phyloP scores from a whole-genome alignment of 2,329 filamentous ascomycete species.

The Eutypella sp. region DNA sequence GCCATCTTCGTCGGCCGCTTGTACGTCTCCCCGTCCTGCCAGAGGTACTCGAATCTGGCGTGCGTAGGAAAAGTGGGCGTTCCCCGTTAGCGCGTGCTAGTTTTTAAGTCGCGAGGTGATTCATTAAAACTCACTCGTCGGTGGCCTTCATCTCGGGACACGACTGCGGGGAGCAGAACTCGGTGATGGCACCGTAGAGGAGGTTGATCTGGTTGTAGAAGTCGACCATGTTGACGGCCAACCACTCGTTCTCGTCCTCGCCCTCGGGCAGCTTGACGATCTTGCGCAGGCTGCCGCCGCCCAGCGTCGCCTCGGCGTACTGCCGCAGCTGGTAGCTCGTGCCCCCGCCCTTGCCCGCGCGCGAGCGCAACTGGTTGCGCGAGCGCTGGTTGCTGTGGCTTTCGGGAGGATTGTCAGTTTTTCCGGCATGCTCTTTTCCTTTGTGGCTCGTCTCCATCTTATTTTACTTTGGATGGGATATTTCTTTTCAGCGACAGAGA shows the following conservation, averaged over 20 bases:
- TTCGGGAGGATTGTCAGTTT: constrained; percentile 29
- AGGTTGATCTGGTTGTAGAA: constrained; percentile 99
- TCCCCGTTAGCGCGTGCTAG: too few species aligned
- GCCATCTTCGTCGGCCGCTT: constrained; percentile 98
- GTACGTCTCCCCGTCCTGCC: constrained; percentile 93
- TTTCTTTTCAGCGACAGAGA: too few species aligned
- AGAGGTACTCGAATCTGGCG: constrained; percentile 89
- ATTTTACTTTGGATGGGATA: too few species aligned
- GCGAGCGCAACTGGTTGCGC: constrained; percentile 85
- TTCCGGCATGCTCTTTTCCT: background rate
- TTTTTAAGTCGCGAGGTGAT: too few species aligned
- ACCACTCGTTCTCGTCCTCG: constrained; percentile 96
- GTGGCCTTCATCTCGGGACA: constrained; percentile 99
- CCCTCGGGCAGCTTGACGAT: constrained; percentile 96
- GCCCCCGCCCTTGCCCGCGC: constrained; percentile 77
- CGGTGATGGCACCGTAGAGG: constrained; percentile 96
- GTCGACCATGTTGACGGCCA: constrained; percentile 98
- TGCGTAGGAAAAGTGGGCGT: background rate
- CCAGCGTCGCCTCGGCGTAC: constrained; percentile 95
- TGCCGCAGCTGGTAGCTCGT: constrained; percentile 89
- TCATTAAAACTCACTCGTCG: constrained; percentile 68
- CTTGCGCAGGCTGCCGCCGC: constrained; percentile 90
- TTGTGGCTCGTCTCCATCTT: too few species aligned
- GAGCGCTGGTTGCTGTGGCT: constrained; percentile 72
- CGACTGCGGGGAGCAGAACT: constrained; percentile 95